A percentile compares a stretch with the other conserved stretches of the same genome.
These are phyloP conservation scores for Phlebopus sp. DNA, from an alignment of 1,284 basidiomycete species.

Conservation along the genomic window DNA sequence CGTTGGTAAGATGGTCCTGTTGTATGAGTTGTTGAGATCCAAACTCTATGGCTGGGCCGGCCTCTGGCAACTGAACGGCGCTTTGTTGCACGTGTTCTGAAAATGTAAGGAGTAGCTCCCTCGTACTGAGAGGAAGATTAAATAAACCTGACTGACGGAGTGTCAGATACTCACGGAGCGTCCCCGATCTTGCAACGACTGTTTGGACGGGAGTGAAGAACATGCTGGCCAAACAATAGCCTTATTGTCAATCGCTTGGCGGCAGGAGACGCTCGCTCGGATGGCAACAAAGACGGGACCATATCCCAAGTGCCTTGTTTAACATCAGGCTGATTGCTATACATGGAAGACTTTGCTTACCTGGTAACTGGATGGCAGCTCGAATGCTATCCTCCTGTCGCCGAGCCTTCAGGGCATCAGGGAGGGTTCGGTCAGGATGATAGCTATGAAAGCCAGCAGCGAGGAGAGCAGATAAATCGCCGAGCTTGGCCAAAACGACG, in stretches of 20 bases:
- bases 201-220: slow-evolving; percentile 41
- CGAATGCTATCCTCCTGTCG: slow-evolving; percentile 49
- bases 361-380: slow-evolving; percentile 63
- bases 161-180: slow-evolving; percentile 18
- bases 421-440: slow-evolving; percentile 13
- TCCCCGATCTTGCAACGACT: slow-evolving; percentile 11
- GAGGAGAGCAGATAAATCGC: slow-evolving; percentile 38
- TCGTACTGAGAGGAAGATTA: slow-evolving; percentile 17
- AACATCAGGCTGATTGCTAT: slow-evolving; percentile 8
- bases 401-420: slow-evolving; percentile 37
- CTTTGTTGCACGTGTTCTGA: slow-evolving; percentile 22
- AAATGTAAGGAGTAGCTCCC: slow-evolving; percentile 15
- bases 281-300: slow-evolving; percentile 44
- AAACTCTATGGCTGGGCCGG: slow-evolving; percentile 6
- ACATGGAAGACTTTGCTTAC: slow-evolving; percentile 34
- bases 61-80: slow-evolving; percentile 14
- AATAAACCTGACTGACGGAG: neutral
- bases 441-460: slow-evolving; percentile 31
- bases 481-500: slow-evolving; percentile 52
- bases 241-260: slow-evolving; percentile 53
- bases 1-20: slow-evolving; percentile 42
- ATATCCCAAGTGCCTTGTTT: slow-evolving; percentile 49
- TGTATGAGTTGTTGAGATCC: slow-evolving; percentile 14
- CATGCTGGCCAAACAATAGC: slow-evolving; percentile 52
- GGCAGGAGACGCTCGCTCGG: slow-evolving; percentile 52